phyloP scores from a whole-genome alignment of 192 early-diverging fungal genomes.

The Coemansia sp. region DNA sequence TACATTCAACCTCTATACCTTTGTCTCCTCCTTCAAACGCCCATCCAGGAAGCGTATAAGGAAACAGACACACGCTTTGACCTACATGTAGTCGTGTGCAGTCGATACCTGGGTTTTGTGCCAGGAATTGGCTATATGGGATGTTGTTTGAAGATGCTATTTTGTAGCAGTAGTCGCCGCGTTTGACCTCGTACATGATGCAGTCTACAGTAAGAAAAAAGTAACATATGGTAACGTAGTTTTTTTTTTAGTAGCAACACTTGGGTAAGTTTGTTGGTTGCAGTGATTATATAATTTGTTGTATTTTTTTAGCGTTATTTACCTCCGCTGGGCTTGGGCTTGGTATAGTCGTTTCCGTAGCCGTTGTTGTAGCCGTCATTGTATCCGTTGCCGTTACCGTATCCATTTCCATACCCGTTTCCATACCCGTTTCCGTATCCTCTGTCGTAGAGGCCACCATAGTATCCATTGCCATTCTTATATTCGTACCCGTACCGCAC shows the following conservation, averaged over 20 bases:
- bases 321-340: not conserved
- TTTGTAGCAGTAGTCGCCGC: conserved; percentile 53
- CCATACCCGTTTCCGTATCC: not conserved
- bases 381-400: not conserved
- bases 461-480: not conserved
- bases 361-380: conserved; percentile 3
- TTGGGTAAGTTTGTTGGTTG: no score
- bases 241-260: not conserved
- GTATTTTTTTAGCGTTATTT: not conserved
- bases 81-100: conserved; percentile 27
- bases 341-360: not conserved
- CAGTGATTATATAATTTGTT: no score
- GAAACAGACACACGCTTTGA: conserved; percentile 42
- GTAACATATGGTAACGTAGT: not conserved
- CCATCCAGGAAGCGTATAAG: conserved; percentile 9
- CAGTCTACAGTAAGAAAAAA: conserved; percentile 15
- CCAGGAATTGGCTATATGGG: conserved; percentile 34
- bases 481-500: not conserved
- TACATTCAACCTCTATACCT: conserved; percentile 10
- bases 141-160: conserved; percentile 38
- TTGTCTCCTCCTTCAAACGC: conserved; percentile 4
- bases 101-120: conserved; percentile 44
- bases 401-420: not conserved
- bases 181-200: conserved; percentile 44
- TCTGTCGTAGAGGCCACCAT: not conserved